Conservation (phyloP, 129 eudicot species). For the Artemisia annua region DNA sequence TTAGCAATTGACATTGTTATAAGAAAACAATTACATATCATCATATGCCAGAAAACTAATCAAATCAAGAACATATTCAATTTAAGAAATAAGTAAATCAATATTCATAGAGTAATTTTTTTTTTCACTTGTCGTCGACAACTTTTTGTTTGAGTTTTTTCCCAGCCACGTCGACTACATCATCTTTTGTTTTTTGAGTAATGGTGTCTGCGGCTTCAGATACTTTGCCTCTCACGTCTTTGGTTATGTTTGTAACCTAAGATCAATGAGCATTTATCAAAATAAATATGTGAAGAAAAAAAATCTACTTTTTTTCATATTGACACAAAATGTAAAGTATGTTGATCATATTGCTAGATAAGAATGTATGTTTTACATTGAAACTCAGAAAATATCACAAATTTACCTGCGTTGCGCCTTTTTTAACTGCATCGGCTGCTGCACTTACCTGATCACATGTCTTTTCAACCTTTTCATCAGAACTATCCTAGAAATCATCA, state of each 20-base stretch:
- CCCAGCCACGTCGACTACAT: conserved; percentile 35
- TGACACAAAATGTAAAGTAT: no score
- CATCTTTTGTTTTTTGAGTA: conserved; percentile 39
- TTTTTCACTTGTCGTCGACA: conserved; percentile 27
- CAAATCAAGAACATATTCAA: no score
- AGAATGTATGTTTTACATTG: background rate
- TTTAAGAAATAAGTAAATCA: no score
- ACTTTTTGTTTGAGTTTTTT: conserved; percentile 42
- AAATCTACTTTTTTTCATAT: background rate
- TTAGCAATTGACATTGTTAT: no score
- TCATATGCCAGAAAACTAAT: no score
- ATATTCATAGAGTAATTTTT: background rate
- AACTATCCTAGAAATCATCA: conserved; percentile 21
- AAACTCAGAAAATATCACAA: background rate
- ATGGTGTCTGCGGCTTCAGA: conserved; percentile 40
- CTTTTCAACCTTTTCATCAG: conserved; percentile 46
- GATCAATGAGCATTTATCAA: background rate
- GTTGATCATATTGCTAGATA: background rate
- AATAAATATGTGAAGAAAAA: background rate
- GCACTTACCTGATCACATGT: conserved; percentile 47
- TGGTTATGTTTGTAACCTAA: conserved; percentile 44
- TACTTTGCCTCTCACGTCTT: conserved; percentile 38
- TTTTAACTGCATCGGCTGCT: conserved; percentile 60
- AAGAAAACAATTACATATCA: no score
- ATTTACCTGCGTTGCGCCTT: conserved; percentile 48